phyloP scores from a whole-genome alignment of 495 filamentous ascomycete species.

The Eremomyces bilateralis region DNA sequence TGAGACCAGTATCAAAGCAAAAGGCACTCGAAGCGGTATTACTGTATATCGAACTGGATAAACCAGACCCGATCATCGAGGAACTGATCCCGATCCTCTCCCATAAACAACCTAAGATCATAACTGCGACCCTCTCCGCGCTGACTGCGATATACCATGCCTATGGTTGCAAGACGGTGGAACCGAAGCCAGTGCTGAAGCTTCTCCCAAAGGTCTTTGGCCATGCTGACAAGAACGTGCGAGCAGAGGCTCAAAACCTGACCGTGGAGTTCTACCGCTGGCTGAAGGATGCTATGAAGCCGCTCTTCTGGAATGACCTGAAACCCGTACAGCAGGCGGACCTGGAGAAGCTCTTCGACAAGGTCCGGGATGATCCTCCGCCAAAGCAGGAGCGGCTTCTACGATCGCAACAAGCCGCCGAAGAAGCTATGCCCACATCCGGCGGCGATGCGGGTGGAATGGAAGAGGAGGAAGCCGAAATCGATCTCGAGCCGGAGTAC shows the following conservation, averaged over 20 bases:
- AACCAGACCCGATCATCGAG: slow-evolving; percentile 67
- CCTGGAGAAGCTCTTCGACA: slow-evolving; percentile 83
- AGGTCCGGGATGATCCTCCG: slow-evolving; percentile 63
- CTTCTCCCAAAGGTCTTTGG: slow-evolving; percentile 75
- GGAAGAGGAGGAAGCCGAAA: slow-evolving; percentile 37
- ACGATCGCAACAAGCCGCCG: slow-evolving; percentile 67
- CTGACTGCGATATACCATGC: slow-evolving; percentile 71
- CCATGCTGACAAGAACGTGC: slow-evolving; percentile 96
- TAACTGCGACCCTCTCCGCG: slow-evolving; percentile 62
- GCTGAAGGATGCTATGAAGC: slow-evolving; percentile 95
- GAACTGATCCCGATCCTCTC: slow-evolving; percentile 68
- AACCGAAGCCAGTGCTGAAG: slow-evolving; percentile 91
- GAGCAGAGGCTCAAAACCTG: slow-evolving; percentile 78
- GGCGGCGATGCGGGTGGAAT: slow-evolving; percentile 25
- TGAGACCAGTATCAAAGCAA: slow-evolving; percentile 69
- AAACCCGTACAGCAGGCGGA: slow-evolving; percentile 93
- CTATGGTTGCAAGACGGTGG: slow-evolving; percentile 87
- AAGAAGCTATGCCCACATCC: slow-evolving; percentile 39
- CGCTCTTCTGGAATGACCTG: slow-evolving; percentile 86
- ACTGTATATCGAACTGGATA: slow-evolving; percentile 77
- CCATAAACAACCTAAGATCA: slow-evolving; percentile 85
- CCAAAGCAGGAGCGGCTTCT: slow-evolving; percentile 87
- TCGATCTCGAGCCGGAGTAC: slow-evolving; percentile 50
- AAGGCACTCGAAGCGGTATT: slow-evolving; percentile 71
- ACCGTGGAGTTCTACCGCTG: slow-evolving; percentile 92